Evolutionary conservation across 2,329 filamentous ascomycete genomes (phyloP), one percentile per base, ranked within the genome.

Genomic region (Pseudogymnoascus verrucosus): DNA sequence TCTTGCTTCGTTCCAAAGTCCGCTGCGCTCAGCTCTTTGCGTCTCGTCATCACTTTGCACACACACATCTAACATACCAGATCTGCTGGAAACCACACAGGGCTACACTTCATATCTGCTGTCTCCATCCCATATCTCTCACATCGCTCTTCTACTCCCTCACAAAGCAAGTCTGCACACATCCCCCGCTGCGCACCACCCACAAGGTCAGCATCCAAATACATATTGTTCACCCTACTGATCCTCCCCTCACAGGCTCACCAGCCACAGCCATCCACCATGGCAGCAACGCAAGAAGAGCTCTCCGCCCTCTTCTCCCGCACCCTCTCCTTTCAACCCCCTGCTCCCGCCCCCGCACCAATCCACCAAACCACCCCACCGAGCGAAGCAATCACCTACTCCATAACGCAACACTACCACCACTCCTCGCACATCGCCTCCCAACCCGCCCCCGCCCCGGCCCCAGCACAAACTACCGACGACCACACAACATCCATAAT

Each of bases 331-430:
- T 82, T 95, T 68, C 75, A 72, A 64, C 75, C 74, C 61, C 57
- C 63, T 8, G 28, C 63, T 28, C 23, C 44, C 69, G 68, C 68
- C 19, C 74, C 72, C 63, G 73, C 71, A 51, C 78, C 76, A 59
- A 73, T 69, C 63, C 70, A 70, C 62, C 69, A 65, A 63, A 66
- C 66, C 61, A 64, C 64, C 60, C 66, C 68, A 64, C 63, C 71
- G 69, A 68, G 74, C 47, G 74, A 80, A 62, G 77, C 80, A 21
- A 87, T 90, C 67, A 80, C 83, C 66, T 96, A 95, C 77, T 87
- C 83, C 64, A 85, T 90, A 69, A 89, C 90, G 8, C 88, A 90
- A 71, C 91, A 96, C 75, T 96, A 96, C 75, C 88, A 89, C 67
- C 91, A 93, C 72, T 91, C 90, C 7, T 80, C 88, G 51, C 90